Evolutionary conservation across 345 rosid genomes (phyloP), one percentile per base, ranked within the genome.

Genomic region (Excoecaria agallocha): DNA sequence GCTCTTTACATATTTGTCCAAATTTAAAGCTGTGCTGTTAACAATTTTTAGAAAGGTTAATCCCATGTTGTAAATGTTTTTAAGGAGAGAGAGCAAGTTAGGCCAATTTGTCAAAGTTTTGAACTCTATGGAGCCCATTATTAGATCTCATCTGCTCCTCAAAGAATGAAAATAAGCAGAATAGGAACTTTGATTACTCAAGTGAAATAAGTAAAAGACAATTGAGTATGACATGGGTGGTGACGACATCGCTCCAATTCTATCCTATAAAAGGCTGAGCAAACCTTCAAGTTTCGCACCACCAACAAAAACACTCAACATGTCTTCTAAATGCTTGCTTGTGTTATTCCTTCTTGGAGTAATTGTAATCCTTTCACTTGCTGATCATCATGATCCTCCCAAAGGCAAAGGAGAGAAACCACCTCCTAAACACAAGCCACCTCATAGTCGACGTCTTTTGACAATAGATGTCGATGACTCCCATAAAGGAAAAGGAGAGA

Each of bases 401-500:
- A 61, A 49, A 22, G 65, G 65, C 13, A 35, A 35, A 2, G 43
- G 65, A 60, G 65, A 60, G n/a, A 60, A 35, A 15, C 65, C 65
- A 12, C 43, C 65, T 6, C 65, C 17, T 35, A 60, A 60, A 16
- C 66, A 61, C 11, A 61, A 35, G 39, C 41, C 50, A 8, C 78
- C 73, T 0, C 65, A 54, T 43, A 43, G 48, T 9, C 19, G 60
- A 6, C 60, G 15, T 22, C 60, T 56, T 56, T 22, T 56, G 12
- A 30, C 60, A 8, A 30, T 20, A 30, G 60, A 56, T 6, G 60
- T 56, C 25, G 60, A 20, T 0, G 62, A 56, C 68, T 78, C 76
- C 8, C 63, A 67, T 1, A 70, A 64, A 57, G 49, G 60, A 0
- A 67, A 66, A 61, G 71, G 73, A n/a, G 67, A 79, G 48, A 76